Percentiles rank a stretch among this genome's conserved stretches.
These are phyloP conservation scores for Trichopus zeylanicus DNA, from an alignment of 116 monocot species.

Conservation along the genomic window DNA sequence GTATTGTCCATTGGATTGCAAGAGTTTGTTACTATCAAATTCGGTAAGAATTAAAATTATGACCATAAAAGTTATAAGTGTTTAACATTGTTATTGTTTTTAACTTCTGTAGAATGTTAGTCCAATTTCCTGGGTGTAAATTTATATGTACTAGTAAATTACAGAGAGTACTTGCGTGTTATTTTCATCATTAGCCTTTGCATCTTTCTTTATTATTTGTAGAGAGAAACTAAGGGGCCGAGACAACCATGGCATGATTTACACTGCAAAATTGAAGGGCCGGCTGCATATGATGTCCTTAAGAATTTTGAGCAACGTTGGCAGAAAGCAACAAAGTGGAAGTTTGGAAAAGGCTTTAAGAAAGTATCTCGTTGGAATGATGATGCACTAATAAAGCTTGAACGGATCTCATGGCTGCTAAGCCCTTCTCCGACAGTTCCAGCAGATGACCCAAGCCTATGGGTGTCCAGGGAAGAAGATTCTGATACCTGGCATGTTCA, in stretches of 20 bases:
- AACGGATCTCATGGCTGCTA: slow-evolving; percentile 88
- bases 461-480: slow-evolving; percentile 52
- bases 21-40: too few relatives aligned
- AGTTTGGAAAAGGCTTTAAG: slow-evolving; percentile 26
- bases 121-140: neutral
- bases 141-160: neutral
- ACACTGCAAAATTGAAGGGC: slow-evolving; percentile 89
- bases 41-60: too few relatives aligned
- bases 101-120: neutral
- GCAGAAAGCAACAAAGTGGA: slow-evolving; percentile 69
- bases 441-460: slow-evolving; percentile 37
- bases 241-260: slow-evolving; percentile 97
- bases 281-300: slow-evolving; percentile 87
- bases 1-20: too few relatives aligned
- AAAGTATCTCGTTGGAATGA: slow-evolving; percentile 46
- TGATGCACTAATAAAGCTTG: slow-evolving; percentile 74
- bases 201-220: slow-evolving; percentile 11
- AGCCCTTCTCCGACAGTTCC: slow-evolving; percentile 46
- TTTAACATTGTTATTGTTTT: neutral
- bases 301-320: slow-evolving; percentile 92
- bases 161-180: neutral
- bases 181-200: neutral
- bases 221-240: slow-evolving; percentile 52
- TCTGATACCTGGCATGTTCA: slow-evolving; percentile 76
- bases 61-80: too few relatives aligned